Conservation (phyloP, 2,329 filamentous ascomycete genomes). For the Alternaria tenuissima region DNA sequence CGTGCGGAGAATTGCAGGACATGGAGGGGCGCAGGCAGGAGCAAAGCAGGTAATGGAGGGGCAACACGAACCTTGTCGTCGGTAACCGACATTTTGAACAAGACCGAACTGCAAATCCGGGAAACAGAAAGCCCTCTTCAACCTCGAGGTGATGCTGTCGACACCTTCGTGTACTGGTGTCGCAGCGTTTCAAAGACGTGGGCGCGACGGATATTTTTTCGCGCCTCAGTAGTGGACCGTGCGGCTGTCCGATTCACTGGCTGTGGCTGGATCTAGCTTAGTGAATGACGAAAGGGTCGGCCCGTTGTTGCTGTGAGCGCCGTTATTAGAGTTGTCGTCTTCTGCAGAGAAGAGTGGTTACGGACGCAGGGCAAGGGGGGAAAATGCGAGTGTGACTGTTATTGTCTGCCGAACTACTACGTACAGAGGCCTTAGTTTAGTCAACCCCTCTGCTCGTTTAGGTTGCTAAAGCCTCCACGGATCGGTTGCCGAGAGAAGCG, state of each 20-base stretch:
- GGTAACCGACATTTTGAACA: slow-evolving; percentile 45
- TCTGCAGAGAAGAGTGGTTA: slow-evolving; percentile 11
- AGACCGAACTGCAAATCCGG: slow-evolving; percentile 20
- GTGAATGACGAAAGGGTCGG: slow-evolving; percentile 47
- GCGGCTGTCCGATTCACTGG: slow-evolving; percentile 34
- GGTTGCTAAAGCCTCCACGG: slow-evolving; percentile 31
- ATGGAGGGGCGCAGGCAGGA: slow-evolving; percentile 24
- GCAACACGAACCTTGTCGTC: slow-evolving; percentile 50
- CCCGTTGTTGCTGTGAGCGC: slow-evolving; percentile 38
- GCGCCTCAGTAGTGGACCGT: slow-evolving; percentile 25
- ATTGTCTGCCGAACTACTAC: slow-evolving; percentile 12
- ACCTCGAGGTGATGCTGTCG: slow-evolving; percentile 28
- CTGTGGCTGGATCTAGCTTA: slow-evolving; percentile 31
- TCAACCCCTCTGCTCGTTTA: slow-evolving; percentile 31
- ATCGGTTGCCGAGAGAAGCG: slow-evolving; percentile 33
- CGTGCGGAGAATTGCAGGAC: slow-evolving; percentile 18
- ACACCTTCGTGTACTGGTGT: slow-evolving; percentile 30
- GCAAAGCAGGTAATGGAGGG: slow-evolving; percentile 35
- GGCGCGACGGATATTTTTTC: slow-evolving; percentile 34
- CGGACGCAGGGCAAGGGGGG: slow-evolving; percentile 10
- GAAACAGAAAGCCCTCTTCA: slow-evolving; percentile 17
- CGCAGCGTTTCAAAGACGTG: slow-evolving; percentile 25
- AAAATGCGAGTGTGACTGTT: slow-evolving; percentile 12
- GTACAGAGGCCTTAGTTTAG: slow-evolving; percentile 24
- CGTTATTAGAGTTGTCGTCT: slow-evolving; percentile 16